phyloP scores from a whole-genome alignment of 2,329 filamentous ascomycete species.

The Rosellinia necatrix region DNA sequence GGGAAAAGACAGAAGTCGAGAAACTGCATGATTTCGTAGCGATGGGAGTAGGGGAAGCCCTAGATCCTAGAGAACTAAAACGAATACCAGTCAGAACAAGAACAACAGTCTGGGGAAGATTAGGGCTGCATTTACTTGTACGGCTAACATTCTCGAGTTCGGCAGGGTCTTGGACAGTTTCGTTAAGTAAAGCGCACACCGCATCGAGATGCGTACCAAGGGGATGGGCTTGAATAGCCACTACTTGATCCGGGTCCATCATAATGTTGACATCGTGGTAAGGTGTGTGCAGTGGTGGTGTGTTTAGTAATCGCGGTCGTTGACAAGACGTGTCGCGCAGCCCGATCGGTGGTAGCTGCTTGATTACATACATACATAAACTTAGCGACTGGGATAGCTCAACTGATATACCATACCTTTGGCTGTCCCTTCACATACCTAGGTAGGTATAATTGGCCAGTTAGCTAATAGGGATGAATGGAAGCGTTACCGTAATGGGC shows the following conservation, averaged over 20 bases:
- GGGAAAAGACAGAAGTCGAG: neutral
- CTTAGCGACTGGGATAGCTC: too few relatives aligned
- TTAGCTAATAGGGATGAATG: too few relatives aligned
- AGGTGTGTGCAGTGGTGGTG: neutral
- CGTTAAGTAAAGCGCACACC: neutral
- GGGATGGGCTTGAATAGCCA: conserved; percentile 12
- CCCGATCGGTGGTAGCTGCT: too few relatives aligned
- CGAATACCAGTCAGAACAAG: neutral
- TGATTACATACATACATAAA: too few relatives aligned
- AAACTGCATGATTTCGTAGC: neutral
- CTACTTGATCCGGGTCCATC: conserved; percentile 7
- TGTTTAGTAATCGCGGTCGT: neutral
- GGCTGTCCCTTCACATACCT: too few relatives aligned
- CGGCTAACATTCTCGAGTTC: conserved; percentile 2
- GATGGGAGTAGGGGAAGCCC: neutral
- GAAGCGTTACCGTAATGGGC: too few relatives aligned
- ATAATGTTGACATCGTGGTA: conserved; percentile 4
- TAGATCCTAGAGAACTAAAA: neutral
- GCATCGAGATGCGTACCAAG: conserved; percentile 10
- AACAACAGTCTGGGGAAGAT: too few relatives aligned
- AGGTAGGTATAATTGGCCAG: too few relatives aligned
- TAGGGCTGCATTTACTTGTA: conserved; percentile 17
- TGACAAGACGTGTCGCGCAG: too few relatives aligned
- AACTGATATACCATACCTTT: too few relatives aligned
- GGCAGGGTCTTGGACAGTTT: neutral